Percentiles rank a stretch among this genome's conserved stretches.
Conservation (phyloP, 1,139 yeast genomes). For the Lodderomyces elongisporus region DNA sequence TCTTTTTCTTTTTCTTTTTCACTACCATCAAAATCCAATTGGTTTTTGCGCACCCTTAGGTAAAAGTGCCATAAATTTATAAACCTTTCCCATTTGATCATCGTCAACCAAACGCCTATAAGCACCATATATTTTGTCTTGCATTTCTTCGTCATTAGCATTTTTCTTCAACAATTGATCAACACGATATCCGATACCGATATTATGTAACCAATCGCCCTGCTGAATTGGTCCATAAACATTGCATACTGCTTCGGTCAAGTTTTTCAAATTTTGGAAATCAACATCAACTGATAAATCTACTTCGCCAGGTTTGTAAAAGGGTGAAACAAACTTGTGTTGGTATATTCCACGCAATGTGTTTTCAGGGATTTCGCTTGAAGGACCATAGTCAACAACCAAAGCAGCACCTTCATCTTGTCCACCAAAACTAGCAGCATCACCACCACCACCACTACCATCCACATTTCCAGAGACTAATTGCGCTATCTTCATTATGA, state of each 20-base stretch:
- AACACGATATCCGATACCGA: conserved; percentile 74
- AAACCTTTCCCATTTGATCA: conserved; percentile 70
- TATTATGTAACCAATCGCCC: conserved; percentile 72
- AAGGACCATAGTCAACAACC: conserved; percentile 74
- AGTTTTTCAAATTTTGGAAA: conserved; percentile 48
- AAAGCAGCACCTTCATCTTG: conserved; percentile 55
- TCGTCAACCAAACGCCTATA: conserved; percentile 63
- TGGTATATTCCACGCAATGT: conserved; percentile 69
- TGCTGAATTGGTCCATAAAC: conserved; percentile 65
- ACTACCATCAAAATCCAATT: conserved; percentile 26
- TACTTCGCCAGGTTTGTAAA: conserved; percentile 68
- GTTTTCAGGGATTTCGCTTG: conserved; percentile 48
- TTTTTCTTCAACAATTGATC: conserved; percentile 43
- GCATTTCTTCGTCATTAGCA: conserved; percentile 26
- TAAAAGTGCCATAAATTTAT: conserved; percentile 65
- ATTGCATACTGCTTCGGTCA: conserved; percentile 11
- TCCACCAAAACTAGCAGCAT: conserved; percentile 79
- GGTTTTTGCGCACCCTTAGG: conserved; percentile 42
- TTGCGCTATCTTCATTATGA: conserved; percentile 43
- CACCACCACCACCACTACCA: conserved; percentile 47
- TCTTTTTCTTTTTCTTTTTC: background rate
- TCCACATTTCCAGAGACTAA: conserved; percentile 20
- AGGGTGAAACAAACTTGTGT: conserved; percentile 77
- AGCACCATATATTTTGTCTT: conserved; percentile 49
- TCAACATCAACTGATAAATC: conserved; percentile 86